These are phyloP conservation scores for Macrocybe gigantea DNA, from an alignment of 768 basidiomycete species.

Conservation along the genomic window DNA sequence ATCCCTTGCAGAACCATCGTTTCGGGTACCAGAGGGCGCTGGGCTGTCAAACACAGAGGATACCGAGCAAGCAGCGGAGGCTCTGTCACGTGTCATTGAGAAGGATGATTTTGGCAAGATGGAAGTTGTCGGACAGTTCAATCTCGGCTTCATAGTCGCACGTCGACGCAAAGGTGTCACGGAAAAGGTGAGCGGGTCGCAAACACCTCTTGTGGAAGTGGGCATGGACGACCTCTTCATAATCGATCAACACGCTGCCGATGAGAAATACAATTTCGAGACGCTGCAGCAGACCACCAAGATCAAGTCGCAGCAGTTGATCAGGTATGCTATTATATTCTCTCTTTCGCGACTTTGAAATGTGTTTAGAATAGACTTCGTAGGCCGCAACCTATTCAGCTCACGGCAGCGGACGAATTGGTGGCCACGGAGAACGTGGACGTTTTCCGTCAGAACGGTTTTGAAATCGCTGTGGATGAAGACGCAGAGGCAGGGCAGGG, in stretches of 20 bases:
- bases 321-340: slow-evolving; percentile 48
- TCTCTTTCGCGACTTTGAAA: not conserved
- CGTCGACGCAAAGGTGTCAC: slow-evolving; percentile 41
- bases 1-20: not conserved
- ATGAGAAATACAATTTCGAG: slow-evolving; percentile 99
- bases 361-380: slow-evolving; percentile 2
- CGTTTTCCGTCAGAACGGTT: slow-evolving; percentile 82
- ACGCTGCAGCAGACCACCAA: slow-evolving; percentile 84
- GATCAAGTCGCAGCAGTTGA: slow-evolving; percentile 80
- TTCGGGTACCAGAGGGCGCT: slow-evolving; percentile 27
- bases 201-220: not conserved
- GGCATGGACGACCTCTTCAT: slow-evolving; percentile 88
- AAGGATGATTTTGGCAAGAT: slow-evolving; percentile 83
- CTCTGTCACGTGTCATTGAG: slow-evolving; percentile 77
- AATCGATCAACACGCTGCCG: slow-evolving; percentile 94
- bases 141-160: slow-evolving; percentile 88
- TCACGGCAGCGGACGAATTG: slow-evolving; percentile 88
- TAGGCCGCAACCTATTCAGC: slow-evolving; percentile 72
- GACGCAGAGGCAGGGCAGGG: slow-evolving; percentile 29
- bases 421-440: slow-evolving; percentile 82
- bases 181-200: not conserved
- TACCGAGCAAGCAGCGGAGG: slow-evolving; percentile 52
- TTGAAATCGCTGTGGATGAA: slow-evolving; percentile 66
- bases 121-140: slow-evolving; percentile 92
- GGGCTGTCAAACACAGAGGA: slow-evolving; percentile 37